Conservation (phyloP, 2,329 filamentous ascomycete genomes). For the Aspergillus sojae region DNA sequence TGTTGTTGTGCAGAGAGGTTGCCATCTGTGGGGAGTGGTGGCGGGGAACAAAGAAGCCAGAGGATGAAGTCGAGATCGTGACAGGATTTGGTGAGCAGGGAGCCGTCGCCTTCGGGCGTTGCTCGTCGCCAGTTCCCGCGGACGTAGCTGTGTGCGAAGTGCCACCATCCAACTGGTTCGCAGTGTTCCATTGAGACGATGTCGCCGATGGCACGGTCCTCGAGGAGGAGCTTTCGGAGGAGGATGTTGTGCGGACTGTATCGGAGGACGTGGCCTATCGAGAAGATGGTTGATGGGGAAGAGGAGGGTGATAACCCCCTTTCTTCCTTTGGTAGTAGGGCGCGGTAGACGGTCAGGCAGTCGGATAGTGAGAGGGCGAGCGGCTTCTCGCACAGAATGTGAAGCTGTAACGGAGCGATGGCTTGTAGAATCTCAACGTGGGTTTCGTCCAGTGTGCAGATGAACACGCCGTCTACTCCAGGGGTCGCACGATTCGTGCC, state of each 20-base stretch:
- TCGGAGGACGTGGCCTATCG: conserved; percentile 88
- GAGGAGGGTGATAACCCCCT: neutral
- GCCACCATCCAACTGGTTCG: conserved; percentile 95
- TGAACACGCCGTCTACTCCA: conserved; percentile 67
- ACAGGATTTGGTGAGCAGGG: conserved; percentile 90
- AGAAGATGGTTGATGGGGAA: conserved; percentile 62
- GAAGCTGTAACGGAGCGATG: conserved; percentile 68
- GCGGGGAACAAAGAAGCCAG: conserved; percentile 83
- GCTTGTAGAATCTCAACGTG: conserved; percentile 80
- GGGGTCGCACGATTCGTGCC: neutral
- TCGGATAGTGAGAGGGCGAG: conserved; percentile 77
- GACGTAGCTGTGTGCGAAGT: conserved; percentile 89
- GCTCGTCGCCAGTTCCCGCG: conserved; percentile 90
- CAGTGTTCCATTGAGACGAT: conserved; percentile 86
- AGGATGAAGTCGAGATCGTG: conserved; percentile 93
- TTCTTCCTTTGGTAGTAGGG: conserved; percentile 21
- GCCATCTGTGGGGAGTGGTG: conserved; percentile 32
- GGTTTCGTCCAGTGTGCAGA: conserved; percentile 83
- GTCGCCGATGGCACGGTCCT: conserved; percentile 78
- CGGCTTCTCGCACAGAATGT: conserved; percentile 96
- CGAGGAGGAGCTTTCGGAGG: conserved; percentile 74
- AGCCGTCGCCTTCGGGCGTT: conserved; percentile 69
- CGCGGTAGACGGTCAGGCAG: conserved; percentile 70
- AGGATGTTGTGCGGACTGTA: conserved; percentile 93
- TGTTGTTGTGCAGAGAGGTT: conserved; percentile 10